Conservation (phyloP, 176 grass and related monocot genomes). For the Eragrostis curvula region DNA sequence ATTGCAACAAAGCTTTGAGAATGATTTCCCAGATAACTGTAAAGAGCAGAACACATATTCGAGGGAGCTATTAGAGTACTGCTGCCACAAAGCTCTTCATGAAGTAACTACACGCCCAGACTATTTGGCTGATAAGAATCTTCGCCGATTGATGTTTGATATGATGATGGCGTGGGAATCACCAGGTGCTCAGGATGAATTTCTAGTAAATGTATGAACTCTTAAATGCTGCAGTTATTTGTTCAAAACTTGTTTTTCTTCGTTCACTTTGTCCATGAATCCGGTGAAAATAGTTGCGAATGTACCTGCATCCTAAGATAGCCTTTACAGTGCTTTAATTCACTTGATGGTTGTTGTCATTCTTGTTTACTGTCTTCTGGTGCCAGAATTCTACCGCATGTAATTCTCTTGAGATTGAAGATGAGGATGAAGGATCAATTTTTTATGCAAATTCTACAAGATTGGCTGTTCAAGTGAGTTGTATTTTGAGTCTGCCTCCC, state of each 20-base stretch:
- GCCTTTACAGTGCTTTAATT: constrained; percentile 22
- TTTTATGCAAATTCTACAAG: constrained; percentile 88
- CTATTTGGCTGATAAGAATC: constrained; percentile 79
- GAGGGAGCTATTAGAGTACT: constrained; percentile 74
- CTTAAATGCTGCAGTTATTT: constrained; percentile 34
- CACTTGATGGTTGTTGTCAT: constrained; percentile 13
- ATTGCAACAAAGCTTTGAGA: constrained; percentile 70
- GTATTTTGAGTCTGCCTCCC: background rate
- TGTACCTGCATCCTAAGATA: constrained; percentile 19
- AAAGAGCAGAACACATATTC: constrained; percentile 55
- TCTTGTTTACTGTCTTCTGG: constrained; percentile 26
- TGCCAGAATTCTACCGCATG: constrained; percentile 44
- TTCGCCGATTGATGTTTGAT: constrained; percentile 73
- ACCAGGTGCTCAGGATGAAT: constrained; percentile 49
- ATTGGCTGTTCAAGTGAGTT: constrained; percentile 80
- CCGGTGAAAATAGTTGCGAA: background rate
- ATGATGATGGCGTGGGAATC: constrained; percentile 97
- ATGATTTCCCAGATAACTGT: constrained; percentile 47
- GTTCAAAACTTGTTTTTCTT: background rate
- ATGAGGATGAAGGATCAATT: constrained; percentile 75
- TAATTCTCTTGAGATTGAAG: constrained; percentile 58
- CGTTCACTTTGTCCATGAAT: background rate
- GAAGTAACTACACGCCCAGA: constrained; percentile 61
- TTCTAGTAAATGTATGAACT: constrained; percentile 61
- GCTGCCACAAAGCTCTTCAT: constrained; percentile 83